These are phyloP conservation scores for Peronospora destructor DNA, from an alignment of 352 stramenopile genomes.

Conservation along the genomic window DNA sequence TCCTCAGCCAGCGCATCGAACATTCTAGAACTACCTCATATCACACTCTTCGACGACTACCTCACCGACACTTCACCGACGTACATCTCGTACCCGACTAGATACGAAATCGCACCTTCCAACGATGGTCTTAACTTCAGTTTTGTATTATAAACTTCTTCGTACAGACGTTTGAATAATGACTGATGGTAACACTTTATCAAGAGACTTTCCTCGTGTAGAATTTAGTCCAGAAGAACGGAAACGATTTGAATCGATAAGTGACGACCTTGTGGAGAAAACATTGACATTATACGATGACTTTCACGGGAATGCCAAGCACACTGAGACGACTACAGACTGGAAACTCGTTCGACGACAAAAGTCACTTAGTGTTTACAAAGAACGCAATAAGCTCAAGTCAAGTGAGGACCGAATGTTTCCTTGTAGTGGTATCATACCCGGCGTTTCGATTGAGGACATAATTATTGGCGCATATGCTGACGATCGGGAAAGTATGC, in stretches of 20 bases:
- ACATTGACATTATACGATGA: constrained; percentile 45
- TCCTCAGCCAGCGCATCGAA: constrained; percentile 60
- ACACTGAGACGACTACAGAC: constrained; percentile 17
- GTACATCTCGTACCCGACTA: too few relatives aligned
- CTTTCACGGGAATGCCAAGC: constrained; percentile 32
- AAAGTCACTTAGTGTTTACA: constrained; percentile 55
- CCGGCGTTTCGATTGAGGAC: constrained; percentile 50
- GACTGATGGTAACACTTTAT: too few relatives aligned
- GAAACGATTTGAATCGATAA: too few relatives aligned
- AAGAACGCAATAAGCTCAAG: constrained; percentile 24
- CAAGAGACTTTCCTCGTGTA: too few relatives aligned
- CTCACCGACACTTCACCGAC: too few relatives aligned
- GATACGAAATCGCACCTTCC: too few relatives aligned
- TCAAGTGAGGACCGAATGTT: constrained; percentile 5
- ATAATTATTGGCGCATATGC: constrained; percentile 42
- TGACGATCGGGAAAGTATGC: constrained; percentile 51
- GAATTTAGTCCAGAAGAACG: too few relatives aligned
- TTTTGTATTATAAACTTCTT: too few relatives aligned
- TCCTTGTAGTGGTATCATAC: constrained; percentile 49
- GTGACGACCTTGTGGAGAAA: constrained; percentile 54
- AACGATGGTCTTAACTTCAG: too few relatives aligned
- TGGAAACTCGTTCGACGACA: constrained; percentile 57
- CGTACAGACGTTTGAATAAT: too few relatives aligned
- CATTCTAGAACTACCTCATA: too few relatives aligned
- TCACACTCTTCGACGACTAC: too few relatives aligned